phyloP scores from a whole-genome alignment of 371 early-diverging fungal species.

The Choanephora cucurbitarum region DNA sequence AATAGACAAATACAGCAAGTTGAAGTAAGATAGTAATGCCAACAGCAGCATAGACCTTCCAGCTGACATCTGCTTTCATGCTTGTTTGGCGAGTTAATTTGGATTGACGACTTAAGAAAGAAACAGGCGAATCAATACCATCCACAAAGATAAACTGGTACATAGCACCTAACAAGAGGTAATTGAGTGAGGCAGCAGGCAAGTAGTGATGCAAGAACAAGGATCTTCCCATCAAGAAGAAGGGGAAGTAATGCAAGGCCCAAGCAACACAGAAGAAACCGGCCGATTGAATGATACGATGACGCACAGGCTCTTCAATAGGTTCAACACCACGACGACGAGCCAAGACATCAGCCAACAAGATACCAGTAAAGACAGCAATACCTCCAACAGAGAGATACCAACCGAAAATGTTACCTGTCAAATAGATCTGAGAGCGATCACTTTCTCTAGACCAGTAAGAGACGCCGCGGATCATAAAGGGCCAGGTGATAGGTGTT shows the following conservation, averaged over 20 bases:
- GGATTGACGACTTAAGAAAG: conserved; percentile 33
- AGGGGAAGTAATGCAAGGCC: conserved; percentile 93
- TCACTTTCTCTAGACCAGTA: conserved; percentile 84
- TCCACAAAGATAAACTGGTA: conserved; percentile 69
- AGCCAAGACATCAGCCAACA: conserved; percentile 67
- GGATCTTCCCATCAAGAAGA: conserved; percentile 94
- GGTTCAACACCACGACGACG: conserved; percentile 74
- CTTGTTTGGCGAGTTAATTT: conserved; percentile 29
- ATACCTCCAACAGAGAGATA: conserved; percentile 67
- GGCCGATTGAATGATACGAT: conserved; percentile 62
- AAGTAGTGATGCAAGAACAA: conserved; percentile 98
- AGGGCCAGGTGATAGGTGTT: conserved; percentile 86
- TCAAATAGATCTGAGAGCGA: conserved; percentile 90
- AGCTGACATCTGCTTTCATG: conserved; percentile 30
- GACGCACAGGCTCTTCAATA: conserved; percentile 59
- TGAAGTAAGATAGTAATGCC: conserved; percentile 50
- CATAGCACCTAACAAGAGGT: conserved; percentile 70
- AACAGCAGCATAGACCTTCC: conserved; percentile 37
- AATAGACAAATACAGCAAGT: conserved; percentile 53
- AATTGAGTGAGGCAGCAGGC: conserved; percentile 83
- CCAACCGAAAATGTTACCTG: conserved; percentile 97
- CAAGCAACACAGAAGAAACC: conserved; percentile 89
- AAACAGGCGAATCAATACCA: conserved; percentile 61
- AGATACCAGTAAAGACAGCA: conserved; percentile 58
- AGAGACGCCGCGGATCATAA: conserved; percentile 87